These are phyloP conservation scores for Gyrodon lividus DNA, from an alignment of 768 basidiomycete genomes.

Conservation along the genomic window DNA sequence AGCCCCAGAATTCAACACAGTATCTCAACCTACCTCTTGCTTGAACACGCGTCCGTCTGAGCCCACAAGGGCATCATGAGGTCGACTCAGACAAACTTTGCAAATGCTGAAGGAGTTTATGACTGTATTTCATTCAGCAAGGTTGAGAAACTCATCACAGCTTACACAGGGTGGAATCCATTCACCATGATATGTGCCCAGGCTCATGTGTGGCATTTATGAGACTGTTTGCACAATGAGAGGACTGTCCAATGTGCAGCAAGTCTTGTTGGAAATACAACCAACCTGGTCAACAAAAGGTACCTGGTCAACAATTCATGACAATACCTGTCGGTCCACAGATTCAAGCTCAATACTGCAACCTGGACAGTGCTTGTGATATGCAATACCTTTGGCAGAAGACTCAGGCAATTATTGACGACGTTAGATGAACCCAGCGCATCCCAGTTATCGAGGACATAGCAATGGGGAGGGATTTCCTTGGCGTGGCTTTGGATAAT, in stretches of 20 bases:
- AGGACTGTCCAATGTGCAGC: not conserved
- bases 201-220: constrained; percentile 18
- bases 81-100: not conserved
- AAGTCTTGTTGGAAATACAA: not conserved
- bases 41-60: constrained; percentile 5
- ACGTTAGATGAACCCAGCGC: too few relatives aligned
- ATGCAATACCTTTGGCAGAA: not conserved
- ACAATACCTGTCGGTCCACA: not conserved
- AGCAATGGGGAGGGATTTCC: too few relatives aligned
- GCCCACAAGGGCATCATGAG: constrained; percentile 3
- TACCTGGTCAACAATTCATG: not conserved
- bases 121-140: constrained; percentile 12
- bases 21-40: constrained; percentile 6
- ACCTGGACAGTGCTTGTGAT: not conserved
- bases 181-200: constrained; percentile 11
- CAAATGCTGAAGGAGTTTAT: constrained; percentile 2
- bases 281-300: not conserved
- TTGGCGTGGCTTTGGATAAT: too few relatives aligned
- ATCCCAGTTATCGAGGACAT: too few relatives aligned
- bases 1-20: not conserved
- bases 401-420: too few relatives aligned
- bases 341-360: not conserved
- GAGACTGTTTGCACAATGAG: constrained; percentile 8
- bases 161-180: not conserved
- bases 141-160: constrained; percentile 7